Evolutionary conservation across 2,329 filamentous ascomycete genomes (phyloP).

Genomic region (Periconia macrospinosa): DNA sequence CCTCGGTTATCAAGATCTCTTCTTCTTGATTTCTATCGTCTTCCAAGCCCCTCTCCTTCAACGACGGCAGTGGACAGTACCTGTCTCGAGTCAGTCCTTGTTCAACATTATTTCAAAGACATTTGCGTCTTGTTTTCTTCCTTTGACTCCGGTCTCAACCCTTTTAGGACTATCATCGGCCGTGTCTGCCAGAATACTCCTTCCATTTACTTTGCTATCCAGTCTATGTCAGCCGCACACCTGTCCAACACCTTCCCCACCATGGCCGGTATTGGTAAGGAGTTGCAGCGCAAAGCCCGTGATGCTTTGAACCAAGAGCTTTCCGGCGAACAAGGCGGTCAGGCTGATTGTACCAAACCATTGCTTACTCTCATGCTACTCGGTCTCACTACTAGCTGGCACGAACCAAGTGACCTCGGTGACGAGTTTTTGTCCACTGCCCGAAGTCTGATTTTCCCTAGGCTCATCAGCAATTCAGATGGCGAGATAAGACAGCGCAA

Average conservation of each 20-base stretch:
- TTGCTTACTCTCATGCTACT: conserved; percentile 62
- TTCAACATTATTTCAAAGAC: conserved; percentile 67
- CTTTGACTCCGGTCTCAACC: conserved; percentile 65
- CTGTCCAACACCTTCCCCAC: conserved; percentile 60
- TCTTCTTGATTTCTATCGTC: conserved; percentile 42
- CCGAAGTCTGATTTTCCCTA: conserved; percentile 47
- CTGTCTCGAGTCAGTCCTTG: conserved; percentile 54
- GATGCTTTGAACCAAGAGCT: conserved; percentile 55
- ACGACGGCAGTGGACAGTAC: conserved; percentile 44
- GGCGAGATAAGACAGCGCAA: conserved; percentile 36
- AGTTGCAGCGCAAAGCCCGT: conserved; percentile 56
- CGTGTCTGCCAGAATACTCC: conserved; percentile 61
- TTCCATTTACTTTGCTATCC: conserved; percentile 63
- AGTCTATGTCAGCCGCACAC: conserved; percentile 66
- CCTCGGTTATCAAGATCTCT: conserved; percentile 42
- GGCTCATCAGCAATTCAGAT: conserved; percentile 42
- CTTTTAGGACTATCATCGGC: conserved; percentile 61
- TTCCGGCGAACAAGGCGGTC: conserved; percentile 46
- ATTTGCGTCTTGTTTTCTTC: conserved; percentile 65
- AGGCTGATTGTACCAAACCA: conserved; percentile 51
- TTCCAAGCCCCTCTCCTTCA: conserved; percentile 37
- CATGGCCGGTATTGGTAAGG: conserved; percentile 54
- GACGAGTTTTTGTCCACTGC: conserved; percentile 55
- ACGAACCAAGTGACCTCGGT: conserved; percentile 59
- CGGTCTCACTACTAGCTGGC: conserved; percentile 63